Conservation (phyloP, 768 basidiomycete species). For the Boletus reticuloceps region DNA sequence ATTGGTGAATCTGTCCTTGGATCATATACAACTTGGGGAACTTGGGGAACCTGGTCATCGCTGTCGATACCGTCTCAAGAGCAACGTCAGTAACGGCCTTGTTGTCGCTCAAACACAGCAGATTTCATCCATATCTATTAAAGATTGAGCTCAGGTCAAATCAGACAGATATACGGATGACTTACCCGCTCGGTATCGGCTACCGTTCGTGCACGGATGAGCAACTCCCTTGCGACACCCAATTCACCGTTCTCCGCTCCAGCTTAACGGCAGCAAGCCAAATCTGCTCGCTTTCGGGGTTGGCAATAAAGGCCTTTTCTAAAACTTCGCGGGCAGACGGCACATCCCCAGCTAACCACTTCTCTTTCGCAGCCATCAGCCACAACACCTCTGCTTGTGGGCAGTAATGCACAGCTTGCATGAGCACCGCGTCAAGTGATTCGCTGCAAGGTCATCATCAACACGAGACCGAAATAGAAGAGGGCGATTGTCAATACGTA, state of each 20-base stretch:
- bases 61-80: slow-evolving; percentile 68
- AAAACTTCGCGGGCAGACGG: slow-evolving; percentile 88
- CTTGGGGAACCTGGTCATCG: slow-evolving; percentile 80
- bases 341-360: slow-evolving; percentile 89
- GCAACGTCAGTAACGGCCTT: slow-evolving; percentile 72
- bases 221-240: slow-evolving; percentile 78
- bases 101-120: slow-evolving; percentile 91
- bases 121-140: slow-evolving; percentile 98
- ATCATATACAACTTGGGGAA: slow-evolving; percentile 97
- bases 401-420: slow-evolving; percentile 82
- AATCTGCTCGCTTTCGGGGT: slow-evolving; percentile 95
- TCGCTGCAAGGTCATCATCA: slow-evolving; percentile 45
- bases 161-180: background rate
- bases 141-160: background rate
- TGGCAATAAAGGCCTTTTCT: slow-evolving; percentile 87
- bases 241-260: slow-evolving; percentile 95
- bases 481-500: slow-evolving; percentile 30
- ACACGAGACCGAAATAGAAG: background rate
- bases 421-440: slow-evolving; percentile 77
- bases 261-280: slow-evolving; percentile 98
- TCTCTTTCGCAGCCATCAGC: slow-evolving; percentile 98
- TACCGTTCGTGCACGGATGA: slow-evolving; percentile 85
- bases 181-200: slow-evolving; percentile 89
- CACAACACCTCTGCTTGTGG: slow-evolving; percentile 96
- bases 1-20: slow-evolving; percentile 86